A percentile compares a stretch with the other conserved stretches of the same genome.
Conservation (phyloP, 2,329 filamentous ascomycete genomes). For the Bimuria novae-zelandiae region DNA sequence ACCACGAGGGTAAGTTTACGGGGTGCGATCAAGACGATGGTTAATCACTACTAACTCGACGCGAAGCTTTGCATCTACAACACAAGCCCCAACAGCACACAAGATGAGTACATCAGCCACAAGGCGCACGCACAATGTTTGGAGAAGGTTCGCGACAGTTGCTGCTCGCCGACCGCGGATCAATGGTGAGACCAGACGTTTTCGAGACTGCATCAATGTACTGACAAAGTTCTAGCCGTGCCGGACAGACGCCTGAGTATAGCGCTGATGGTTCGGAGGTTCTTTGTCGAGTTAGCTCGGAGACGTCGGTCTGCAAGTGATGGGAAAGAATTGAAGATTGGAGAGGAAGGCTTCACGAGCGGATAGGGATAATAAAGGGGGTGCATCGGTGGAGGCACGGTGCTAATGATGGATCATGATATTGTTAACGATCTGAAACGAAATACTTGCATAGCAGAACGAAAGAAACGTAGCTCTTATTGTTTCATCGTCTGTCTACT, state of each 20-base stretch:
- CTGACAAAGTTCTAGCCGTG: neutral
- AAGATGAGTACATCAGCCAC: conserved; percentile 1
- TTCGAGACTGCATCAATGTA: neutral
- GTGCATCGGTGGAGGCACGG: no score
- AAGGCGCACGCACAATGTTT: neutral
- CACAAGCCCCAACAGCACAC: conserved; percentile 4
- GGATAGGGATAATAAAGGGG: no score
- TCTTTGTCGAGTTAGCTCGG: neutral
- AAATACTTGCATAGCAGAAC: neutral
- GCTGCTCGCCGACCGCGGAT: conserved; percentile 3
- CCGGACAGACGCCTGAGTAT: neutral
- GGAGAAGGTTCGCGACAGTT: neutral
- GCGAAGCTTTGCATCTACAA: conserved; percentile 5
- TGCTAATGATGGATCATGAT: neutral
- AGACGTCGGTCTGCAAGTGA: neutral
- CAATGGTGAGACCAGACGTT: neutral
- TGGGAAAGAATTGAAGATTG: neutral
- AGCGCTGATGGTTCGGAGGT: neutral
- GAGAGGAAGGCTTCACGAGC: neutral
- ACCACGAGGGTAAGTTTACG: conserved; percentile 3
- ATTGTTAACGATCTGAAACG: neutral
- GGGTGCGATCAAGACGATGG: no score
- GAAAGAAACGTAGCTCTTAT: neutral
- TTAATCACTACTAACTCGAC: neutral
- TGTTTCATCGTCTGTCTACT: neutral